Evolutionary conservation across 805 yeast species (phyloP), one percentile per base, ranked within the genome.

Genomic region (Kodamaea leandrae): DNA sequence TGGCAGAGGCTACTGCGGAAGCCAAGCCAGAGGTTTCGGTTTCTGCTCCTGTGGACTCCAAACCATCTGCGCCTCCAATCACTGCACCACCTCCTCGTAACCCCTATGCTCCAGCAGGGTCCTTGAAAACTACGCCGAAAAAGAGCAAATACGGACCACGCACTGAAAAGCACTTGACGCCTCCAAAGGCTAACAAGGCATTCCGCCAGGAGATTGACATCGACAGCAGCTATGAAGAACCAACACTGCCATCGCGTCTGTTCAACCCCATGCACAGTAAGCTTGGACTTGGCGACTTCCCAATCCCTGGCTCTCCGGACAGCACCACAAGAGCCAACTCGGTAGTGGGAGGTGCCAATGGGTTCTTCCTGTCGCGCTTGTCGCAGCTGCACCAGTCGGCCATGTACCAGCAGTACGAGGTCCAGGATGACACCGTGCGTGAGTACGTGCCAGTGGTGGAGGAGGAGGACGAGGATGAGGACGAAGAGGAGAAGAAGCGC

Each of bases 391-490:
- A 69, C 35, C 72, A 67, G 43, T 63, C 72, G 2, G 70, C 64
- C 7, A 48, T 68, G 54, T 68, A 68, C 48, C 71, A 67, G 45
- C 72, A 69, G 39, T 69, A 69, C 39, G 73, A 68, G 43, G 74
- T 69, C 19, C 59, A 61, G 36, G 75, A 69, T 46, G 75, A 69
- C 44, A 68, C 73, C 1, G 75, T 69, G 8, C 49, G 55, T 29
- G 74, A 66, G 41, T 69, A 68, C 41, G 58, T 68, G 16, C 72
- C 74, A 2, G 57, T 66, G 1, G 67, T 58, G 2, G 73, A 68
- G 36, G 74, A 69, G 38, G 71, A 69, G 12, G 71, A 58, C 32
- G 82, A 76, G 2, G 77, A 71, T 13, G 77, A 72, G 23, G 77
- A 57, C 36, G 62, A 61, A 32, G 54, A 49, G 42, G 37, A 47